phyloP scores from a whole-genome alignment of 2,329 filamentous ascomycete species.

The Botrytis deweyae region DNA sequence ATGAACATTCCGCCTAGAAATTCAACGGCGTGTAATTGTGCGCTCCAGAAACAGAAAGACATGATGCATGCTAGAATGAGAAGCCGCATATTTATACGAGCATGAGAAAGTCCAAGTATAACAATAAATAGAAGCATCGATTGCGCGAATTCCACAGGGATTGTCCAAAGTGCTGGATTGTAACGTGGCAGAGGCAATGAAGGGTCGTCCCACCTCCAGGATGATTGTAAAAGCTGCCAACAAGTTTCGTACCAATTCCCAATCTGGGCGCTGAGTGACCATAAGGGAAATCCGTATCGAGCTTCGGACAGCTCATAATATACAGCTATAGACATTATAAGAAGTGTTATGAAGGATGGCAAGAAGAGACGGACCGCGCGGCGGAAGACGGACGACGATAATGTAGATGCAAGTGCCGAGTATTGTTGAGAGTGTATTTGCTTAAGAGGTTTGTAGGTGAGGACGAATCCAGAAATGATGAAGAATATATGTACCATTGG shows the following conservation, averaged over 20 bases:
- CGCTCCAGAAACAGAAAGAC: slow-evolving; percentile 34
- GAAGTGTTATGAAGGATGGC: slow-evolving; percentile 46
- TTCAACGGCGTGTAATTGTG: slow-evolving; percentile 40
- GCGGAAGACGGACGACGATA: slow-evolving; percentile 50
- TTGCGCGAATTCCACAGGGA: slow-evolving; percentile 38
- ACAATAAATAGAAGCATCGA: slow-evolving; percentile 37
- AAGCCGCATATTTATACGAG: slow-evolving; percentile 30
- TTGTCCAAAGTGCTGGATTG: slow-evolving; percentile 39
- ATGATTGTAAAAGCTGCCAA: slow-evolving; percentile 36
- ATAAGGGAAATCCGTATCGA: slow-evolving; percentile 43
- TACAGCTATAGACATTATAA: slow-evolving; percentile 46
- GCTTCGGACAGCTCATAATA: slow-evolving; percentile 48
- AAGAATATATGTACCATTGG: slow-evolving; percentile 54
- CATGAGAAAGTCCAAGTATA: slow-evolving; percentile 34
- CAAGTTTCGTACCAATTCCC: slow-evolving; percentile 44
- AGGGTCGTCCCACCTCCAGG: slow-evolving; percentile 31
- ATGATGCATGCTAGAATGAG: slow-evolving; percentile 31
- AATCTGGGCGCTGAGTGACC: slow-evolving; percentile 44
- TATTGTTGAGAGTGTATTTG: slow-evolving; percentile 44
- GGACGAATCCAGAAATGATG: slow-evolving; percentile 51
- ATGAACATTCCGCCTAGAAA: slow-evolving; percentile 49
- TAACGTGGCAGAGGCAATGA: slow-evolving; percentile 29
- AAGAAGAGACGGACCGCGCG: slow-evolving; percentile 49
- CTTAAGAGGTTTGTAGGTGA: slow-evolving; percentile 47
- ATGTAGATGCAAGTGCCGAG: slow-evolving; percentile 42